Base-by-base conservation (phyloP, 805 yeast genomes). In the Candida odintsovae region DNA sequence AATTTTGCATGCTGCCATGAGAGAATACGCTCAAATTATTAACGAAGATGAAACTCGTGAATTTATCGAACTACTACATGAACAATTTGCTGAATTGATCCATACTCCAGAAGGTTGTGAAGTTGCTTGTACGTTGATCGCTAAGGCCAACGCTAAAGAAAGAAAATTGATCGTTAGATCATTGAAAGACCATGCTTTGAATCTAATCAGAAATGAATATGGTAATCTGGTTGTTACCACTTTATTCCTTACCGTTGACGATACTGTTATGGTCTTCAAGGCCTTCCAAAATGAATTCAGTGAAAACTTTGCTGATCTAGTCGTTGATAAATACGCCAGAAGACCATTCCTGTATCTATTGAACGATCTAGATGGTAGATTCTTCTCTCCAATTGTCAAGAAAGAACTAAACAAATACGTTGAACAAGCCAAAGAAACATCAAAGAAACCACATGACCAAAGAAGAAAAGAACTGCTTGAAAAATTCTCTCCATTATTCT, bases 81-180 rank as follows among this genome's bases (percentile, higher is more conserved):
- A 90, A 61, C 96, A 90, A 64, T 75, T 89, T 64, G 96, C 97
- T 18, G 97, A 92, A 69, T 75, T 92, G 64, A 96, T 90, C 28
- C 99, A 92, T 65, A 92, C 99, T 0, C 83, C 83, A 45, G 97
- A 90, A 65, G 99, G 99, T 55, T 72, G 92, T 42, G 95, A 88
- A 57, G 97, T 90, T 49, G 97, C 97, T 1, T 81, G 86, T 57
- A 76, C 82, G 26, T 73, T 87, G 51, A 75, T 92, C 49, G 87
- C 96, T 1, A 74, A 76, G 47, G 92, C 97, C 29, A 85, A 73
- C 53, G 97, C 98, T 22, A 92, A 92, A 70, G 97, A 92, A 69
- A 83, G 97, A 72, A 92, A 90, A 68, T 63, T 64, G 42, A 78
- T 92, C 46, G 71, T 90, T 51, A 86, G 77, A 67, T 63, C 83